These are phyloP conservation scores for Aegilops bicornis DNA, from an alignment of 176 grass and related monocot species.

Conservation along the genomic window DNA sequence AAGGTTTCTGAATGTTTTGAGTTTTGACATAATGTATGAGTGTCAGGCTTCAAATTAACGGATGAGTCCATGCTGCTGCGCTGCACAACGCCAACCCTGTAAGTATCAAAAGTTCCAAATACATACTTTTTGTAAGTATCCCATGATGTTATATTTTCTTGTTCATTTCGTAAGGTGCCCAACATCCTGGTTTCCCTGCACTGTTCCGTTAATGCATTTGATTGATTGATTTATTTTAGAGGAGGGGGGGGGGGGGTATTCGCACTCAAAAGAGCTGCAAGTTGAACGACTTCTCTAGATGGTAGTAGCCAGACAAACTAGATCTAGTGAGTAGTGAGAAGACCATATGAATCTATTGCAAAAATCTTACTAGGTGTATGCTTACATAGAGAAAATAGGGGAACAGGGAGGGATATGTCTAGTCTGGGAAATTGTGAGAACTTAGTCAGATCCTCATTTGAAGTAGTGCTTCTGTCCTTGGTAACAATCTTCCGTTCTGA, in stretches of 20 bases:
- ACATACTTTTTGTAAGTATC: background rate
- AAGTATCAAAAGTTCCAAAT: background rate
- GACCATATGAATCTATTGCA: background rate
- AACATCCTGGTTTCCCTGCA: conserved; percentile 1
- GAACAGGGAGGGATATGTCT: background rate
- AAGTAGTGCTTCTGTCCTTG: conserved; percentile 62
- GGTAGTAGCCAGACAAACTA: background rate
- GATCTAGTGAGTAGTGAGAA: background rate
- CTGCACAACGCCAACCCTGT: background rate
- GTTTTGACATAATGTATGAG: background rate
- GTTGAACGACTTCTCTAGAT: background rate
- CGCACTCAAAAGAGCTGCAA: background rate
- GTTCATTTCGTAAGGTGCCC: background rate
- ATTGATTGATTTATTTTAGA: background rate
- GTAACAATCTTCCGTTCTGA: conserved; percentile 51
- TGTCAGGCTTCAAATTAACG: background rate
- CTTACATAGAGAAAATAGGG: background rate
- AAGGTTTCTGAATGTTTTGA: background rate
- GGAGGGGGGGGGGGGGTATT: background rate
- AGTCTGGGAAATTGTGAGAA: background rate
- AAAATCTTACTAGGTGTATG: background rate
- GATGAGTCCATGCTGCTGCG: conserved; percentile 19
- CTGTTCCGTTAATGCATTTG: background rate
- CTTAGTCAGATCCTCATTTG: conserved; percentile 53
- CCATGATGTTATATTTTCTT: background rate